A percentile compares a stretch with the other conserved stretches of the same genome.
Evolutionary conservation across 2,329 filamentous ascomycete species (phyloP).

Genomic region (Chrysosporium keratinophilum): DNA sequence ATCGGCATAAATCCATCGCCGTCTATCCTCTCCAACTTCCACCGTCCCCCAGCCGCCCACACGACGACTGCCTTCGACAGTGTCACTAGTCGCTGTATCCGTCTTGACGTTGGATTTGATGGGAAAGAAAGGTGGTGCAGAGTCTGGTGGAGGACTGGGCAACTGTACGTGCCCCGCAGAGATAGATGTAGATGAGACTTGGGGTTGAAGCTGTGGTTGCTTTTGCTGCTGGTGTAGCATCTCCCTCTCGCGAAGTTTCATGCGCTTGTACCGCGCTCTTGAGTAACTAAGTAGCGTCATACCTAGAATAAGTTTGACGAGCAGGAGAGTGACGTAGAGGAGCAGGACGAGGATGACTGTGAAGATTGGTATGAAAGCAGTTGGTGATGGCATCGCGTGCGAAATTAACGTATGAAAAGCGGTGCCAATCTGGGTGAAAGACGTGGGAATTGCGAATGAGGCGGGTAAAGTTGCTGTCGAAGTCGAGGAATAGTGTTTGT

Average conservation of each 20-base stretch:
- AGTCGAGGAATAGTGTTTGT: constrained; percentile 38
- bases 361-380: constrained; percentile 35
- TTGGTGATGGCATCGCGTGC: constrained; percentile 35
- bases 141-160: constrained; percentile 18
- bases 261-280: constrained; percentile 64
- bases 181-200: constrained; percentile 4
- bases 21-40: constrained; percentile 79
- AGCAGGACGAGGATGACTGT: constrained; percentile 81
- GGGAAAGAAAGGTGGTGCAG: constrained; percentile 22
- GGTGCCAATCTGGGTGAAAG: constrained; percentile 18
- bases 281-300: constrained; percentile 77
- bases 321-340: constrained; percentile 71
- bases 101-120: constrained; percentile 36
- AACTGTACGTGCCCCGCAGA: constrained; percentile 6
- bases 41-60: constrained; percentile 75
- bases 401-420: constrained; percentile 32
- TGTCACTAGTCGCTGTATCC: constrained; percentile 20
- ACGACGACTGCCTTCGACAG: constrained; percentile 62
- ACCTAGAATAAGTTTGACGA: constrained; percentile 74
- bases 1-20: constrained; percentile 77
- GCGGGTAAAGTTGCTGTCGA: constrained; percentile 24
- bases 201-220: constrained; percentile 4
- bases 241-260: constrained; percentile 57
- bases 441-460: constrained; percentile 12
- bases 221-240: constrained; percentile 16